These are phyloP conservation scores for Canariomyces notabilis DNA, from an alignment of 2,329 filamentous ascomycete species.

Conservation along the genomic window DNA sequence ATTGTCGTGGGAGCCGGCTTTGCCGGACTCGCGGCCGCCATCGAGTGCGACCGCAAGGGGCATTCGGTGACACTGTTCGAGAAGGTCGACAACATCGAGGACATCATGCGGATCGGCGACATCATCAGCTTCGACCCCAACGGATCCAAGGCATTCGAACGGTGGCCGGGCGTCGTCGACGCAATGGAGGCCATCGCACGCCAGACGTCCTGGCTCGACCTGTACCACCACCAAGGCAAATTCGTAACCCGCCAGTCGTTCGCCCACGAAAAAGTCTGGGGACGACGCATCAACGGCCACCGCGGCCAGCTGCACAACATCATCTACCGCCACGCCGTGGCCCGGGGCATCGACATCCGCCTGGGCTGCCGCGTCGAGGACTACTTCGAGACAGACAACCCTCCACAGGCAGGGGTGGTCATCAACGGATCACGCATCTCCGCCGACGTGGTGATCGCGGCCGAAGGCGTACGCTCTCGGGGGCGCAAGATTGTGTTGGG, in stretches of 20 bases:
- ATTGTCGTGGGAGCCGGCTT: conserved; percentile 51
- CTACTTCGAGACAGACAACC: conserved; percentile 41
- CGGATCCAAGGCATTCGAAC: conserved; percentile 52
- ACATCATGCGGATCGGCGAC: conserved; percentile 43
- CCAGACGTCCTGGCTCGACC: conserved; percentile 37
- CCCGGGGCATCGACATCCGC: conserved; percentile 44
- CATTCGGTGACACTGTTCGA: conserved; percentile 45
- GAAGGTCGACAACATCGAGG: conserved; percentile 35
- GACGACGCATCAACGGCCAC: conserved; percentile 50
- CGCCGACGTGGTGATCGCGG: conserved; percentile 42
- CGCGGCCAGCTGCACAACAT: conserved; percentile 48
- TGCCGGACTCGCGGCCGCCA: conserved; percentile 54
- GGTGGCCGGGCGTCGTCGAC: conserved; percentile 48
- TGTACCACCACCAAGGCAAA: conserved; percentile 43
- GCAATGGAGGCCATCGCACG: conserved; percentile 47
- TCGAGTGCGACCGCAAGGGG: conserved; percentile 53
- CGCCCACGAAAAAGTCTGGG: conserved; percentile 31
- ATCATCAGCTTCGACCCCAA: conserved; percentile 53
- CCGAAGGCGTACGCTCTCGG: conserved; percentile 43
- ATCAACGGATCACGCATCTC: conserved; percentile 35
- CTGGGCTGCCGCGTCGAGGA: conserved; percentile 41
- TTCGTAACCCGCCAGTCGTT: conserved; percentile 44
- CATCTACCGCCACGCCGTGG: conserved; percentile 46
- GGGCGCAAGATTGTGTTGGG: conserved; percentile 43
- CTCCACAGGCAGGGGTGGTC: conserved; percentile 37